phyloP scores from a whole-genome alignment of 805 yeast genomes.

The Spathaspora gorwiae region DNA sequence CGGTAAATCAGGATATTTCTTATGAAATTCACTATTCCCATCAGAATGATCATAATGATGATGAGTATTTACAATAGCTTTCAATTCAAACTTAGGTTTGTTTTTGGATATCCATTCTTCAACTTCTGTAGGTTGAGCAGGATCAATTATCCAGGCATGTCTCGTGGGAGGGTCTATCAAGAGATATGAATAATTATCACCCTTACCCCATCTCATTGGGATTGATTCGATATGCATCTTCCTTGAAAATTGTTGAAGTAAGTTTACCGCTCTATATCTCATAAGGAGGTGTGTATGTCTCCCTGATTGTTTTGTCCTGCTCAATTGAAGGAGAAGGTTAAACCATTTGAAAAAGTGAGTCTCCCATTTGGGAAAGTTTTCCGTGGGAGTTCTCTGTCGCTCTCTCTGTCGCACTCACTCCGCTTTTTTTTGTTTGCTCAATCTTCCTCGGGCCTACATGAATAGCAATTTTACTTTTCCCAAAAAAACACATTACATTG shows the following conservation, averaged over 20 bases:
- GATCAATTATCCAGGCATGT: conserved; percentile 83
- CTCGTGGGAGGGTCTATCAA: conserved; percentile 62
- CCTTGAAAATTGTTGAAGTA: background rate
- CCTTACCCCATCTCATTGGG: conserved; percentile 93
- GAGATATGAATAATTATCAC: conserved; percentile 86
- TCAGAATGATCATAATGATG: conserved; percentile 96
- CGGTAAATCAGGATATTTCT: conserved; percentile 45
- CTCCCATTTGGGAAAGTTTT: too few species aligned
- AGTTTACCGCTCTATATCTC: too few species aligned
- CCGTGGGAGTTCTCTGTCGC: too few species aligned
- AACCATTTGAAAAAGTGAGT: too few species aligned
- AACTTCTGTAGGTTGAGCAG: conserved; percentile 78
- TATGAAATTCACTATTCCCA: conserved; percentile 58
- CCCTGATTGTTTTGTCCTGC: too few species aligned
- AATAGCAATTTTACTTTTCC: too few species aligned
- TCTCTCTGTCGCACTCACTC: too few species aligned
- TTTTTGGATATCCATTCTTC: conserved; percentile 42
- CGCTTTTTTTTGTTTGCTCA: too few species aligned
- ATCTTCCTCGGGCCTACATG: too few species aligned
- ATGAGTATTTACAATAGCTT: conserved; percentile 88
- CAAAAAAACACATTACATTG: too few species aligned
- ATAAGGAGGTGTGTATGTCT: too few species aligned
- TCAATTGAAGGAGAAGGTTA: too few species aligned
- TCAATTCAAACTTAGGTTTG: conserved; percentile 45
- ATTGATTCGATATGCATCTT: conserved; percentile 75